phyloP scores from a whole-genome alignment of 257 asterid genomes.

The Paulownia fortunei region DNA sequence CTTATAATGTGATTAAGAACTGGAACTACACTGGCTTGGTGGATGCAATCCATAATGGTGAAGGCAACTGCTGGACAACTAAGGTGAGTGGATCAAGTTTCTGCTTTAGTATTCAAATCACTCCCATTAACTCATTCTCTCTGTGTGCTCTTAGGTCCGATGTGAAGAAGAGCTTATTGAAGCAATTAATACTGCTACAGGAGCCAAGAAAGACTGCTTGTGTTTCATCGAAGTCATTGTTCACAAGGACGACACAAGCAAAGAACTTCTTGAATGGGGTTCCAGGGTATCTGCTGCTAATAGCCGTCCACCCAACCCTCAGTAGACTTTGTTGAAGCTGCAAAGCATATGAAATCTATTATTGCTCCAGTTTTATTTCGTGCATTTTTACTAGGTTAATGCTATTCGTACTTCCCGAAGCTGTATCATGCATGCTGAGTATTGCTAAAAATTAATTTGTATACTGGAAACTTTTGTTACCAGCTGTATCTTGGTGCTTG shows the following conservation, averaged over 20 bases:
- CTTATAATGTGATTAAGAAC: constrained; percentile 76
- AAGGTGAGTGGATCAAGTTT: constrained; percentile 44
- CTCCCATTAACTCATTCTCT: background rate
- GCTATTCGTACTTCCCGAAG: background rate
- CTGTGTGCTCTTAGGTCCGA: constrained; percentile 39
- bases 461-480: background rate
- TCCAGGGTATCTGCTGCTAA: constrained; percentile 76
- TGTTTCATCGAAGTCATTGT: constrained; percentile 82
- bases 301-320: constrained; percentile 74
- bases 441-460: background rate
- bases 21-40: constrained; percentile 73
- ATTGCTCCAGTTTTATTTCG: background rate
- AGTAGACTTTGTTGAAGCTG: constrained; percentile 31
- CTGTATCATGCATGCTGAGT: background rate
- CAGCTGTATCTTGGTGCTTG: background rate
- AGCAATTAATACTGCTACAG: constrained; percentile 59
- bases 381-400: background rate
- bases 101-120: background rate
- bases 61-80: constrained; percentile 75
- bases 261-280: constrained; percentile 85
- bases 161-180: constrained; percentile 61
- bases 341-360: background rate
- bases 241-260: too few species aligned
- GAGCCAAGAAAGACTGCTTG: constrained; percentile 55
- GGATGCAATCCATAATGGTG: constrained; percentile 67